phyloP scores from a whole-genome alignment of 371 early-diverging fungal genomes.

The Nematocida ausubeli region DNA sequence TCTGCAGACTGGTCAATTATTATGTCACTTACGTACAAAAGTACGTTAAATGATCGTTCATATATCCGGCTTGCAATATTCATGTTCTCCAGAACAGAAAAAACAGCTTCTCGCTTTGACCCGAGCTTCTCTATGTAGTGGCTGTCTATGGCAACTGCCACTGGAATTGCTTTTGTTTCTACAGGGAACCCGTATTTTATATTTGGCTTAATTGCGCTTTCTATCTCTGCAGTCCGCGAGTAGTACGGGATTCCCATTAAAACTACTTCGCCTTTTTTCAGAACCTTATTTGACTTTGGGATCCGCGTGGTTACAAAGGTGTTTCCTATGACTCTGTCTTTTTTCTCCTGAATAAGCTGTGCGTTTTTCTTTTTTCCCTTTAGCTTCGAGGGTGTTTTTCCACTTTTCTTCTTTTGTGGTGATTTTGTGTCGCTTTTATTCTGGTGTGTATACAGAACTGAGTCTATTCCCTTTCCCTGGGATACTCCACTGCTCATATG shows the following conservation, averaged over 20 bases:
- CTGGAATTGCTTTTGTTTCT: constrained; percentile 19
- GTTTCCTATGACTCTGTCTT: constrained; percentile 18
- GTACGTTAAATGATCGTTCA: constrained; percentile 36
- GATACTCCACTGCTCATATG: too few relatives aligned
- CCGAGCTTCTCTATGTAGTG: constrained; percentile 18
- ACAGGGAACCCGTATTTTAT: constrained; percentile 23
- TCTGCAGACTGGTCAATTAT: constrained; percentile 46
- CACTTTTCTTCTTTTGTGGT: neutral
- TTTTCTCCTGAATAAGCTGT: neutral
- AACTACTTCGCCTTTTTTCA: constrained; percentile 33
- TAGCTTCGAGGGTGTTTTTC: neutral
- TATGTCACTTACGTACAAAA: constrained; percentile 42
- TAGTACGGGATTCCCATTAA: constrained; percentile 37
- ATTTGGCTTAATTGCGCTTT: neutral
- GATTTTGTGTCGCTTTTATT: too few relatives aligned
- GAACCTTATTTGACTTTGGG: neutral
- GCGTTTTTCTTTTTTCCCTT: neutral
- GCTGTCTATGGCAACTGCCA: constrained; percentile 4
- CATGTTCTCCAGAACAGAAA: constrained; percentile 46
- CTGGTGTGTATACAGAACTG: too few relatives aligned
- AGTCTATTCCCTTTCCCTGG: too few relatives aligned
- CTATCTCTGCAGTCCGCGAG: constrained; percentile 28
- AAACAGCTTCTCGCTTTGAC: constrained; percentile 32
- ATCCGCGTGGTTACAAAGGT: constrained; percentile 23
- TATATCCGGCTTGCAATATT: constrained; percentile 51